A percentile compares a stretch with the other conserved stretches of the same genome.
Conservation (phyloP, 2,329 filamentous ascomycete genomes). For the Grosmannia serpens region DNA sequence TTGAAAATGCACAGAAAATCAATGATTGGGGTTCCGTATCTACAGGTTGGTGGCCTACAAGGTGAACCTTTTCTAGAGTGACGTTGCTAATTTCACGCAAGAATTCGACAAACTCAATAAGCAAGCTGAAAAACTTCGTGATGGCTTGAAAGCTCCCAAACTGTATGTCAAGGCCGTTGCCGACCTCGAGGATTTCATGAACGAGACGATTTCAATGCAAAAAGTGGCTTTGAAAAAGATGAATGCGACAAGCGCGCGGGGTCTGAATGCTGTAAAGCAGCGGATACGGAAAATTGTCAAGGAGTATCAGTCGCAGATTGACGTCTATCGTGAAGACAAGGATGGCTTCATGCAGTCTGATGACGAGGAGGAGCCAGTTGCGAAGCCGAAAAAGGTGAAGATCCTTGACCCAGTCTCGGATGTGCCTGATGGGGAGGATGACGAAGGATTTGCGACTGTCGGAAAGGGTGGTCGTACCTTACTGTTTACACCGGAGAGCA, state of each 20-base stretch:
- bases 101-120: slow-evolving; percentile 93
- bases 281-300: slow-evolving; percentile 99
- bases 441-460: slow-evolving; percentile 82
- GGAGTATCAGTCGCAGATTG: slow-evolving; percentile 79
- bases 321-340: slow-evolving; percentile 75
- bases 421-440: slow-evolving; percentile 47
- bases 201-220: slow-evolving; percentile 87
- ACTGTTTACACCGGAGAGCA: slow-evolving; percentile 91
- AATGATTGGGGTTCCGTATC: slow-evolving; percentile 94
- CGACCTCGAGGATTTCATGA: slow-evolving; percentile 88
- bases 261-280: slow-evolving; percentile 94
- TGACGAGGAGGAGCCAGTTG: slow-evolving; percentile 55
- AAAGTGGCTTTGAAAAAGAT: slow-evolving; percentile 97
- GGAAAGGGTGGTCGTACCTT: slow-evolving; percentile 81
- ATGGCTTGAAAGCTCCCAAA: slow-evolving; percentile 73
- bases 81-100: slow-evolving; percentile 22
- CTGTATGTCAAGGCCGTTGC: slow-evolving; percentile 85
- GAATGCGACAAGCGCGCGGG: slow-evolving; percentile 90
- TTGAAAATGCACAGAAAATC: slow-evolving; percentile 96
- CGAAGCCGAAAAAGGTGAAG: slow-evolving; percentile 40
- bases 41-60: slow-evolving; percentile 49
- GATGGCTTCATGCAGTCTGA: slow-evolving; percentile 80
- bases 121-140: slow-evolving; percentile 67
- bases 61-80: background rate
- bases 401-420: slow-evolving; percentile 33